phyloP scores from a whole-genome alignment of 2,329 filamentous ascomycete genomes.

The Lachnellula arida region DNA sequence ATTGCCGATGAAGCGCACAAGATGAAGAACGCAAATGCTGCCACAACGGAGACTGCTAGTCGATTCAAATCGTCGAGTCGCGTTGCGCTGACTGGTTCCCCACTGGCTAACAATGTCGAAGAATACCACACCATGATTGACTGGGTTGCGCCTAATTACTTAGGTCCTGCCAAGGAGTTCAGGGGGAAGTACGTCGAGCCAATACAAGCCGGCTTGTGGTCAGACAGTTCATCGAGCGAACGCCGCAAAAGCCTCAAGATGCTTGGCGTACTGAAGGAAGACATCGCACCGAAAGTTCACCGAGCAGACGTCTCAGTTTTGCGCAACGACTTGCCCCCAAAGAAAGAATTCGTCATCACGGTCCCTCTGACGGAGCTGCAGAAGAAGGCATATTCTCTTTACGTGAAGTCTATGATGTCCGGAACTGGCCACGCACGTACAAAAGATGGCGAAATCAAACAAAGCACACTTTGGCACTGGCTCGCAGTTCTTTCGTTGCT shows the following conservation, averaged over 20 bases:
- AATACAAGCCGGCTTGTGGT: constrained; percentile 66
- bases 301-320: constrained; percentile 67
- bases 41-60: constrained; percentile 49
- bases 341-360: constrained; percentile 77
- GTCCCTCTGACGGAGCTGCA: constrained; percentile 67
- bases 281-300: constrained; percentile 73
- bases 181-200: constrained; percentile 63
- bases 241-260: constrained; percentile 58
- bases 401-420: constrained; percentile 38
- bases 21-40: constrained; percentile 61
- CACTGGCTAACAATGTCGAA: constrained; percentile 74
- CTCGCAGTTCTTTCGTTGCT: constrained; percentile 4
- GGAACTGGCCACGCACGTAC: constrained; percentile 18
- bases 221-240: constrained; percentile 54
- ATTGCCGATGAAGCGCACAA: constrained; percentile 82
- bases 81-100: constrained; percentile 83
- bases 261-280: constrained; percentile 65
- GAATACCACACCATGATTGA: constrained; percentile 87
- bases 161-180: constrained; percentile 67
- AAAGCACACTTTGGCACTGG: constrained; percentile 49
- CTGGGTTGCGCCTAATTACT: constrained; percentile 76
- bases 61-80: constrained; percentile 63
- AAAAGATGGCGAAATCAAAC: constrained; percentile 33
- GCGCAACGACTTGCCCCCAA: constrained; percentile 62
- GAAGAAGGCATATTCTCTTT: constrained; percentile 53